Conservation (phyloP, 176 grass and related monocot species). For the Triticum timopheevii region DNA sequence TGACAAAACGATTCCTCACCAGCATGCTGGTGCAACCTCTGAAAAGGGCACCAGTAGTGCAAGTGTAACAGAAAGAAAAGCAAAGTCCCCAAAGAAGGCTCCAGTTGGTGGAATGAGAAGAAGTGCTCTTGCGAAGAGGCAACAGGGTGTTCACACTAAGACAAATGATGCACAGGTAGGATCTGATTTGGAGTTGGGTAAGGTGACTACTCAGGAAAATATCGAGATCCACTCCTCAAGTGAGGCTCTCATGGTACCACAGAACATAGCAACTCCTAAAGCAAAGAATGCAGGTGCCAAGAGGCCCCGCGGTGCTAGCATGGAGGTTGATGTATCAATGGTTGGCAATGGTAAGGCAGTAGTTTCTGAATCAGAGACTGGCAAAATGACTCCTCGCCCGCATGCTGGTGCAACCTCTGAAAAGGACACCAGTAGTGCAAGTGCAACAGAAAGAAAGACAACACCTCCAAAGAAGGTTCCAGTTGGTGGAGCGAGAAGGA, state of each 20-base stretch:
- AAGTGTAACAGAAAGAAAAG: constrained; percentile 11
- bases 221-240: constrained; percentile 32
- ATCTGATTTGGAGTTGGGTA: neutral
- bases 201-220: neutral
- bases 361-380: constrained; percentile 18
- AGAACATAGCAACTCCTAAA: constrained; percentile 2
- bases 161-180: neutral
- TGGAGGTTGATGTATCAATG: constrained; percentile 27
- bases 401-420: neutral
- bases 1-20: constrained; percentile 8
- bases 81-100: constrained; percentile 18
- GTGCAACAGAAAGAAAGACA: constrained; percentile 10
- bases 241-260: neutral
- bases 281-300: constrained; percentile 4
- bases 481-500: neutral
- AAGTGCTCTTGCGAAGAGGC: constrained; percentile 19
- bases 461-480: constrained; percentile 19
- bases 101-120: neutral
- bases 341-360: constrained; percentile 15
- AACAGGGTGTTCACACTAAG: constrained; percentile 12
- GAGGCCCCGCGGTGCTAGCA: neutral
- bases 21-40: neutral
- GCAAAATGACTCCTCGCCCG: constrained; percentile 3
- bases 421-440: neutral
- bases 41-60: neutral